A percentile compares a stretch with the other conserved stretches of the same genome.
phyloP scores from a whole-genome alignment of 495 filamentous ascomycete genomes.

The Aspergillus sparsus region DNA sequence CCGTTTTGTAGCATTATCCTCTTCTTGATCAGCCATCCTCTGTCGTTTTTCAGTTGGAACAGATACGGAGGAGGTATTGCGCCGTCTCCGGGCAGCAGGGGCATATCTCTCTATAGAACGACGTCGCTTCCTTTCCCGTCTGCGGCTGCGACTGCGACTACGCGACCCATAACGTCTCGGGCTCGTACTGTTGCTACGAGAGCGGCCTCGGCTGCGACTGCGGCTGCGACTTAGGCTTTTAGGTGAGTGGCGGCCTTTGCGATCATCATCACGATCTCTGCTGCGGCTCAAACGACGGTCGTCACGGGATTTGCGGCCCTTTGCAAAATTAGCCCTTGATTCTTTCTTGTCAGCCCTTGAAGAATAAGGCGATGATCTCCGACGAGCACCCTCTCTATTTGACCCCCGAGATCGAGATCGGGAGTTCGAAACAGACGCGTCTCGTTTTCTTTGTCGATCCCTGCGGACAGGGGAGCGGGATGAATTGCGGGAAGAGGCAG shows the following conservation, averaged over 20 bases:
- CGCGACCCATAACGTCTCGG: constrained; percentile 33
- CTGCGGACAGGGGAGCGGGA: constrained; percentile 39
- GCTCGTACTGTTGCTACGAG: constrained; percentile 37
- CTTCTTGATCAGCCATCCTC: constrained; percentile 62
- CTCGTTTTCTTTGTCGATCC: constrained; percentile 34
- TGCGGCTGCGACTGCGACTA: constrained; percentile 34
- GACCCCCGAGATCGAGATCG: constrained; percentile 46
- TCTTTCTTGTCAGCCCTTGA: constrained; percentile 42
- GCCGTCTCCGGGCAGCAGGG: constrained; percentile 49
- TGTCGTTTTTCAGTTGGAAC: constrained; percentile 51
- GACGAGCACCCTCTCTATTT: constrained; percentile 29
- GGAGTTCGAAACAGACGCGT: constrained; percentile 40
- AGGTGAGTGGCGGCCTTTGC: constrained; percentile 42
- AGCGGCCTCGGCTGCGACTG: constrained; percentile 43
- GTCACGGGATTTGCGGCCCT: constrained; percentile 42
- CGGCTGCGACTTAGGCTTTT: constrained; percentile 46
- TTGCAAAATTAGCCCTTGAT: constrained; percentile 52
- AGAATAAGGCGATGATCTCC: constrained; percentile 46
- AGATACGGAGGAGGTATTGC: constrained; percentile 55
- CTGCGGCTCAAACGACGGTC: constrained; percentile 45
- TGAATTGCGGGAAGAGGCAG: constrained; percentile 49
- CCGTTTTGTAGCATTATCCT: constrained; percentile 52
- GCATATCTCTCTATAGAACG: constrained; percentile 56
- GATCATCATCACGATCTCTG: constrained; percentile 33
- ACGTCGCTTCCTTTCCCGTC: constrained; percentile 50